Evolutionary conservation across 2,329 filamentous ascomycete genomes (phyloP).

Genomic region (Septoria linicola): DNA sequence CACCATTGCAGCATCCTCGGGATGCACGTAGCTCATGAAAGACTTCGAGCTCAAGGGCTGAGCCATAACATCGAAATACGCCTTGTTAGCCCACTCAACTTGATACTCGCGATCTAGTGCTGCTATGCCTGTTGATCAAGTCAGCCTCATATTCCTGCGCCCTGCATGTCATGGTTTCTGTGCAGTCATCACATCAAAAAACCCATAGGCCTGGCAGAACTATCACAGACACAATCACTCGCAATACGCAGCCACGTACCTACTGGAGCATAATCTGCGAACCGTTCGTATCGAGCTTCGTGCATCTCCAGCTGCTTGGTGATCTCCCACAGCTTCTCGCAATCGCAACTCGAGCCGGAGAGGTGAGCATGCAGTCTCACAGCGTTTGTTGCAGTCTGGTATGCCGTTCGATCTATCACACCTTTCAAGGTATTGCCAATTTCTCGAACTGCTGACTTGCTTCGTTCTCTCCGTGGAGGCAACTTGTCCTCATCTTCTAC

Average conservation of each 20-base stretch:
- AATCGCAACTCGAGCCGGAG: slow-evolving; percentile 21
- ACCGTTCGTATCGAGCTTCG: slow-evolving; percentile 22
- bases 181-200: no score
- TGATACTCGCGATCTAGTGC: slow-evolving; percentile 15
- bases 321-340: slow-evolving; percentile 22
- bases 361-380: slow-evolving; percentile 22
- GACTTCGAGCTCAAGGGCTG: slow-evolving; percentile 17
- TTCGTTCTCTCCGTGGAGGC: slow-evolving; percentile 20
- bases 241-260: slow-evolving; percentile 14
- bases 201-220: no score
- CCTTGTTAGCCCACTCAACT: slow-evolving; percentile 26
- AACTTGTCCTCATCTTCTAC: slow-evolving; percentile 22
- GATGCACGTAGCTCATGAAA: slow-evolving; percentile 20
- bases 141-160: no score
- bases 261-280: slow-evolving; percentile 24
- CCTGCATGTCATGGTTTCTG: no score
- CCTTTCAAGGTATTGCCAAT: slow-evolving; percentile 19
- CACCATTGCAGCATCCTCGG: slow-evolving; percentile 21
- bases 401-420: slow-evolving; percentile 19
- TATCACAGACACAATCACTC: no score
- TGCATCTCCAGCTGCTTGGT: slow-evolving; percentile 18
- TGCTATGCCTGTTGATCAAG: slow-evolving; percentile 1
- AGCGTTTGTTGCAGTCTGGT: slow-evolving; percentile 19
- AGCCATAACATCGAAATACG: slow-evolving; percentile 22
- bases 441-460: slow-evolving; percentile 22